Evolutionary conservation across 805 yeast genomes (phyloP), one percentile per base, ranked within the genome.

Genomic region (Cyberlindnera lachancei): DNA sequence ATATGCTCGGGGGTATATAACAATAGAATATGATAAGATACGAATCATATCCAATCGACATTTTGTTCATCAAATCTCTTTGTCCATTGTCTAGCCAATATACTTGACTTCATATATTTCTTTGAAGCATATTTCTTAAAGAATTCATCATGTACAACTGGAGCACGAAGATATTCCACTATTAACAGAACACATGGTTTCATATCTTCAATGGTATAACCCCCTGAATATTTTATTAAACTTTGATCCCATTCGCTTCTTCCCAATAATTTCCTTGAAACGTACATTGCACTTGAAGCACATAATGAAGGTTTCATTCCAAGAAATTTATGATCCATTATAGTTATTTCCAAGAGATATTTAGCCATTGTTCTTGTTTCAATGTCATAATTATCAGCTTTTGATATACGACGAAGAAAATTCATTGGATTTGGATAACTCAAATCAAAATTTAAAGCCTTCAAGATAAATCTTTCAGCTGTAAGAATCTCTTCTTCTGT

Each of bases 341-440:
- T 66, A 18, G 87, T 68, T 30, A 82, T 74, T 52, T 88, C 96
- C 37, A 88, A 57, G 31, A 88, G 59, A 55, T 83, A 86, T 55
- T 87, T 87, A 18, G 92, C 95, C 41, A 84, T 64, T 7, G 94
- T 82, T 58, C 95, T 73, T 25, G 87, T 73, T 50, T 76, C 80
- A 33, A 80, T 76, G 55, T 86, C 92, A 57, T 86, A 87, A 50
- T 80, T 84, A 57, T 87, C 96, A 27, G 95, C 95, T 51, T 83
- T 85, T 23, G 95, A 83, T 27, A 86, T 80, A 52, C 95, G 70
- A 52, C 95, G 71, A 50, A 87, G 63, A 52, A 87, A 88, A 58
- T 85, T 85, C 79, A 86, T 76, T 30, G 95, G 95, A 53, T 81
- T 84, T 23, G 96, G 94, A 55, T 80, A 82, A 42, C 81, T 76